Evolutionary conservation across 1,284 basidiomycete species (phyloP).

Genomic region (Ustilago tritici): DNA sequence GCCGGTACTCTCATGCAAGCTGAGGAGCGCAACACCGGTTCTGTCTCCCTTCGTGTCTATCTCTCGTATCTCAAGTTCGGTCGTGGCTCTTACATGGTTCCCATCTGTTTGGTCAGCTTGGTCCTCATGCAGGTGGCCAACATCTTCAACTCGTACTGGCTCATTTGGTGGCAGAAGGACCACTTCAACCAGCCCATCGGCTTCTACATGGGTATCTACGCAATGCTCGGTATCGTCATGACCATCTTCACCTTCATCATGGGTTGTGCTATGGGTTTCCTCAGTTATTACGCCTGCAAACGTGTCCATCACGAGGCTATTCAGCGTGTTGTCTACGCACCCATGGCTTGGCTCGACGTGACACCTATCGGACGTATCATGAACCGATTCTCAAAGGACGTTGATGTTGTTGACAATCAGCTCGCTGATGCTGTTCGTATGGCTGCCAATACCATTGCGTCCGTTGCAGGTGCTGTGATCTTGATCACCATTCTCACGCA

Average conservation of each 20-base stretch:
- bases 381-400: conserved; percentile 80
- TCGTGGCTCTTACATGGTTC: conserved; percentile 74
- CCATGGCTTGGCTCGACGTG: conserved; percentile 83
- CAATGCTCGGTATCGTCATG: conserved; percentile 75
- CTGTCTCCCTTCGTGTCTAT: conserved; percentile 74
- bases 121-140: conserved; percentile 77
- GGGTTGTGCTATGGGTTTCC: conserved; percentile 75
- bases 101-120: conserved; percentile 75
- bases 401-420: conserved; percentile 87
- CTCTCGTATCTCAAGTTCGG: conserved; percentile 78
- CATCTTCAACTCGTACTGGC: conserved; percentile 71
- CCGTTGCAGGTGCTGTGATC: conserved; percentile 75
- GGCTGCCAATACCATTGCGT: conserved; percentile 68
- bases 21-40: conserved; percentile 68
- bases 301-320: conserved; percentile 76
- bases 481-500: conserved; percentile 79
- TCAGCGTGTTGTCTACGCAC: conserved; percentile 76
- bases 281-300: conserved; percentile 77
- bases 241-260: conserved; percentile 77
- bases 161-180: conserved; percentile 74
- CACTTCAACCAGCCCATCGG: conserved; percentile 71
- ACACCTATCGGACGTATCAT: conserved; percentile 87
- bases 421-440: conserved; percentile 69
- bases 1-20: conserved; percentile 57
- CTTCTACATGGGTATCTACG: conserved; percentile 81